A percentile compares a stretch with the other conserved stretches of the same genome.
Conservation (phyloP, 2,329 filamentous ascomycete genomes). For the Chalara sp. region DNA sequence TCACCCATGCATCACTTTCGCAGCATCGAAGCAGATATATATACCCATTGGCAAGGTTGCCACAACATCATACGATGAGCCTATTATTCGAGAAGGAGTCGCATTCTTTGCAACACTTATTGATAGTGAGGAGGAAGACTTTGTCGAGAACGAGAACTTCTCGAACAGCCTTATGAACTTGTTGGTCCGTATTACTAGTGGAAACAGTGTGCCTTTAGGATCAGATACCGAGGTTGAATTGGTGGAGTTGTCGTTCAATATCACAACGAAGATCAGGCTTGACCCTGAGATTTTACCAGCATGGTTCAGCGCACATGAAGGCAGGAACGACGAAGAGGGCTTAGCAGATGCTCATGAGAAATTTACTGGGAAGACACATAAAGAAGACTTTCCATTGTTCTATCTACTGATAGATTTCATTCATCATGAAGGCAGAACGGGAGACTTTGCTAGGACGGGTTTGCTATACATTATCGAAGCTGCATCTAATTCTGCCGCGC, state of each 20-base stretch:
- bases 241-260: conserved; percentile 90
- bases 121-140: conserved; percentile 93
- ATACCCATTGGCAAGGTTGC: conserved; percentile 85
- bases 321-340: conserved; percentile 23
- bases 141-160: conserved; percentile 81
- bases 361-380: conserved; percentile 79
- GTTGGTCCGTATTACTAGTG: conserved; percentile 69
- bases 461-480: conserved; percentile 94
- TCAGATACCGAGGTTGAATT: conserved; percentile 81
- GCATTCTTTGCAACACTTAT: conserved; percentile 85
- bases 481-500: conserved; percentile 69
- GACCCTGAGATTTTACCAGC: conserved; percentile 80
- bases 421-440: conserved; percentile 87
- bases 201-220: conserved; percentile 65
- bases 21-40: conserved; percentile 81
- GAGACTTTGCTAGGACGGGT: conserved; percentile 92
- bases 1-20: conserved; percentile 86
- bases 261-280: conserved; percentile 90
- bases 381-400: conserved; percentile 91
- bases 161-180: conserved; percentile 83
- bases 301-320: conserved; percentile 70
- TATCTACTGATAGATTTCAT: conserved; percentile 96
- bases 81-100: conserved; percentile 78
- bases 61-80: conserved; percentile 75
- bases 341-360: conserved; percentile 47